Base-by-base conservation (phyloP, 768 basidiomycete species). In the Boletus rubescentipes region DNA sequence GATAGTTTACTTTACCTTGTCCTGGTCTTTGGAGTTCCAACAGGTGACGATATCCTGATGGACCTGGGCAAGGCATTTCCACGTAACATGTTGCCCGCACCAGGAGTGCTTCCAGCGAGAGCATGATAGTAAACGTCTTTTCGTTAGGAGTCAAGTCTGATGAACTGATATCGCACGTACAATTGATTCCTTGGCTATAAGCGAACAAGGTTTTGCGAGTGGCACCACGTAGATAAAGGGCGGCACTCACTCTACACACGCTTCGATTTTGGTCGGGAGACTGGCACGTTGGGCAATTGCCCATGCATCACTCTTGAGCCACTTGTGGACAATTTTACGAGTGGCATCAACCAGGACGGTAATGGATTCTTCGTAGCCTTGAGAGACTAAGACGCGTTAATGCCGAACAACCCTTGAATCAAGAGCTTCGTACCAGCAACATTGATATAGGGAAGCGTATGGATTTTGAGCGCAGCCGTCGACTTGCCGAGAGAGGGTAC, bases 271-370 rank as follows among this genome's bases (percentile, higher is more conserved):
- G 23, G 38, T 5, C 3, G 55, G 54, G 1, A 55, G 26, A 36
- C 7, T 52, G 18, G 49, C 51, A 31, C 46, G 40, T 30, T 53
- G 45, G 14, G 50, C 51, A 21, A 56, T 53, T 4, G 39, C 49
- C 49, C 54, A 55, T 23, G 44, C 54, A 18, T 52, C 55, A n/a
- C 51, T 45, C 32, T 47, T 41, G 14, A 56, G 29, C 34, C 50
- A 39, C 8, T 56, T 29, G 14, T 32, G 20, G 30, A 56, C 45
- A n/a, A 52, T 12, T 8, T 34, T 32, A 11, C 50, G 40, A 23
- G 45, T 47, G 20, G 12, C 31, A n/a, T 42, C 40, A 20, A 56
- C 34, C 14, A 56, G 21, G 26, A 0, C 1, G 8, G 44, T 3
- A 9, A 56, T 37, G 3, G 38, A 37, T n/a, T 26, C n/a, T 37